Evolutionary conservation across 2,329 filamentous ascomycete genomes (phyloP).

Genomic region (Akanthomyces muscarius): DNA sequence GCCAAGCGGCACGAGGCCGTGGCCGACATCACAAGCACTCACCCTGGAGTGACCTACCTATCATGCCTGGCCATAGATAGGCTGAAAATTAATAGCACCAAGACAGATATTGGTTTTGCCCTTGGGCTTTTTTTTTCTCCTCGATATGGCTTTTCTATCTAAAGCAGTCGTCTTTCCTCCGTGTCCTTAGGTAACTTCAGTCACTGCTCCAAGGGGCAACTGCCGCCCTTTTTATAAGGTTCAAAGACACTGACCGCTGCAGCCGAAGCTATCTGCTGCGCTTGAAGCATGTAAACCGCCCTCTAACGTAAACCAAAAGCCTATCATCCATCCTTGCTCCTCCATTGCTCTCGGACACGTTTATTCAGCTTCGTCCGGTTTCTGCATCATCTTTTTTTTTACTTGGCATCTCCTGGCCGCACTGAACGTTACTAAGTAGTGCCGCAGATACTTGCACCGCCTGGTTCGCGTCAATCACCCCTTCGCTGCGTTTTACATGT

Average conservation of each 20-base stretch:
- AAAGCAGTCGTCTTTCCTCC: neutral
- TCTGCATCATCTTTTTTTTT: neutral
- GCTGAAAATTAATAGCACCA: neutral
- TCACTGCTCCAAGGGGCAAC: neutral
- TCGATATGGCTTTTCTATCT: neutral
- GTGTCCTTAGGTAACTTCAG: neutral
- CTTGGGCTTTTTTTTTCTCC: neutral
- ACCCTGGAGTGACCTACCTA: neutral
- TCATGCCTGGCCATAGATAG: neutral
- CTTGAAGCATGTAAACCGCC: neutral
- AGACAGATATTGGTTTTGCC: neutral
- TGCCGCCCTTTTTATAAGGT: conserved; percentile 11
- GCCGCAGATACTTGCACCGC: neutral
- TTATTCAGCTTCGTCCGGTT: neutral
- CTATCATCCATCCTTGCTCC: neutral
- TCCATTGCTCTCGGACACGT: neutral
- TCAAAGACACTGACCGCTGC: neutral
- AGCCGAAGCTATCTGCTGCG: neutral
- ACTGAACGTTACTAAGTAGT: neutral
- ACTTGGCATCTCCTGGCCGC: neutral
- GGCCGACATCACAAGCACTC: conserved; percentile 4
- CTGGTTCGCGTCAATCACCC: neutral
- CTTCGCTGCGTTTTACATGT: neutral
- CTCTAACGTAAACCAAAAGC: neutral
- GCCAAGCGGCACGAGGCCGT: conserved; percentile 13